Evolutionary conservation across 441 rosid species (phyloP).

Genomic region (Viola pubescens): DNA sequence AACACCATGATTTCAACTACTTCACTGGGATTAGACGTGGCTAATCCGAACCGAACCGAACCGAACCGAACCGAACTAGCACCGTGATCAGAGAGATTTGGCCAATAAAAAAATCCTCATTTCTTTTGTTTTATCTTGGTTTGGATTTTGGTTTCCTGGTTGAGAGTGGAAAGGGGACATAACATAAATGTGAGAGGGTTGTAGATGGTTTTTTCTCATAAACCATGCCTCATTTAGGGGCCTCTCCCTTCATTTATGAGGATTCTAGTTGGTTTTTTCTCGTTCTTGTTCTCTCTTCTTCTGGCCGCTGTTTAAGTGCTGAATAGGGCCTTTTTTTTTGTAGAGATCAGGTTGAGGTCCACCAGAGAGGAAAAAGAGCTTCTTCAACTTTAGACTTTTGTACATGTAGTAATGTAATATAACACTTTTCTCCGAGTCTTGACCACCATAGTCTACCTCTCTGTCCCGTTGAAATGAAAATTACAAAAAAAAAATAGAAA

Average conservation of each 20-base stretch:
- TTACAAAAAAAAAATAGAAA: no score
- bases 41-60: slow-evolving; percentile 15
- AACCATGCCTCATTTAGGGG: neutral
- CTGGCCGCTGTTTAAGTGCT: slow-evolving; percentile 2
- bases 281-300: slow-evolving; percentile 10
- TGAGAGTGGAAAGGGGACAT: neutral
- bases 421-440: no score
- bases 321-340: slow-evolving; percentile 12
- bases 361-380: slow-evolving; percentile 11
- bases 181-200: slow-evolving; percentile 5
- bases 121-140: neutral
- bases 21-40: slow-evolving; percentile 68
- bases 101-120: slow-evolving; percentile 7
- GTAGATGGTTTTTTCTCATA: slow-evolving; percentile 12
- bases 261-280: slow-evolving; percentile 16
- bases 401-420: no score
- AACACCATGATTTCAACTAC: slow-evolving; percentile 93
- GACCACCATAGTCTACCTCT: no score
- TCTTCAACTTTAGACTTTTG: slow-evolving; percentile 3
- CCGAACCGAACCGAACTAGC: no score
- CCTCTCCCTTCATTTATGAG: slow-evolving; percentile 13
- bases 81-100: no score
- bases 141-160: neutral
- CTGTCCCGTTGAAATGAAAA: no score
- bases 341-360: slow-evolving; percentile 17